phyloP scores from a whole-genome alignment of 495 filamentous ascomycete genomes.

The Clohesyomyces aquaticus region DNA sequence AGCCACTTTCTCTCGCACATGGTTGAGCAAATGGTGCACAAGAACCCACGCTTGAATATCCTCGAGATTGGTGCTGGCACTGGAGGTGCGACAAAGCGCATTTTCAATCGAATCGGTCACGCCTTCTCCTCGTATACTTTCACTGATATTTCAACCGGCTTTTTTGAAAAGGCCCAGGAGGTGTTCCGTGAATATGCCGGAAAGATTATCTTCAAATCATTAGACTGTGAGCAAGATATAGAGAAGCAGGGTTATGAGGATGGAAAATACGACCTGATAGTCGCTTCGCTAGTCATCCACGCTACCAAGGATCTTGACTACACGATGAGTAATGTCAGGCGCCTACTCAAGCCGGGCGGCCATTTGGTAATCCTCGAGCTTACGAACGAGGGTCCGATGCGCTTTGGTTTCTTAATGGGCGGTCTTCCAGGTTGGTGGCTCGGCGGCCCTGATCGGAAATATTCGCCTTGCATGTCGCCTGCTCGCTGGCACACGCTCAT shows the following conservation, averaged over 20 bases:
- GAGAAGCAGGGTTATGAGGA: background rate
- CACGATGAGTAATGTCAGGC: background rate
- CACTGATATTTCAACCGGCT: slow-evolving; percentile 26
- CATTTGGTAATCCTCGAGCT: background rate
- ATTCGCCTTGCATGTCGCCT: background rate
- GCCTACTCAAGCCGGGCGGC: background rate
- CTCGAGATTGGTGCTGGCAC: slow-evolving; percentile 22
- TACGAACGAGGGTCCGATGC: background rate
- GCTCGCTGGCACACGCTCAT: background rate
- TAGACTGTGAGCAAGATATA: background rate
- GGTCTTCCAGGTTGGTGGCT: background rate
- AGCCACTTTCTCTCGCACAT: background rate
- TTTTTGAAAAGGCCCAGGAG: slow-evolving; percentile 10
- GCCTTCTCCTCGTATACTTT: slow-evolving; percentile 36
- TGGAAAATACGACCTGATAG: background rate
- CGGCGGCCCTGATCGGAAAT: background rate
- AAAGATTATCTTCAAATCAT: background rate
- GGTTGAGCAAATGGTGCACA: background rate
- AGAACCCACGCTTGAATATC: slow-evolving; percentile 7
- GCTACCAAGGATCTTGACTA: background rate
- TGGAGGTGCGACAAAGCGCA: background rate
- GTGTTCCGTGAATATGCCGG: background rate
- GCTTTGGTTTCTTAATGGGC: background rate
- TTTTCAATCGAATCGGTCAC: background rate
- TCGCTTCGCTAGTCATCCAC: background rate